Evolutionary conservation across 2,329 filamentous ascomycete genomes (phyloP), one percentile per base, ranked within the genome.

Genomic region (Aquanectria penicillioides): DNA sequence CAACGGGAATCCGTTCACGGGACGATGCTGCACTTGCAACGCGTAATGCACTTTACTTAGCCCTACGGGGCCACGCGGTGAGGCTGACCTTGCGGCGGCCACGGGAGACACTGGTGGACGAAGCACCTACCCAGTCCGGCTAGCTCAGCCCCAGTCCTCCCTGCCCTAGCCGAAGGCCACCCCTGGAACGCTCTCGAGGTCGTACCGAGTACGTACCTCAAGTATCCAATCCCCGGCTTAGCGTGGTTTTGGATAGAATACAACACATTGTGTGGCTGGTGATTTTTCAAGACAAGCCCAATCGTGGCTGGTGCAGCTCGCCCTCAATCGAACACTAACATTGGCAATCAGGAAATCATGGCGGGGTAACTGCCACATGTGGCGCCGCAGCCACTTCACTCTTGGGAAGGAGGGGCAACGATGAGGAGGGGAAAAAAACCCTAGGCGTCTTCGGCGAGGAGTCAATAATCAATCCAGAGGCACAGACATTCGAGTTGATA

Each of bases 61-160:
- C 53, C 53, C 53, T 57, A 57, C 43, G 22, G 46, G 53, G 53
- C 53, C 46, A 50, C 46, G 46, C 44, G 53, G 46, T 50, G 53
- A 57, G 53, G 53, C 53, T 57, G 53, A 57, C 40, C 25, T 25
- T 46, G 36, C 34, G 17, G 25, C 34, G 26, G 29, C 36, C 17
- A 12, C 7, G 25, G 23, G 31, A 29, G 41, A 17, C 29, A 15
- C 31, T 44, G 41, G 34, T 44, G 18, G 23, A 37, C 53, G 53
- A 57, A 50, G 44, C 47, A 40, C 46, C 28, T 50, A 15, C 53
- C 47, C 6, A 8, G 38, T 31, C 17, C 23, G 37, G 53, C 44
- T 57, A 57, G 53, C 44, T 22, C 33, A 22, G 22, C 26, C 26
- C 36, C 26, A 51, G n/a, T n/a, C n/a, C n/a, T n/a, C n/a, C n/a